Base-by-base conservation (phyloP, 257 asterid species). In the Primulina eburnea region DNA sequence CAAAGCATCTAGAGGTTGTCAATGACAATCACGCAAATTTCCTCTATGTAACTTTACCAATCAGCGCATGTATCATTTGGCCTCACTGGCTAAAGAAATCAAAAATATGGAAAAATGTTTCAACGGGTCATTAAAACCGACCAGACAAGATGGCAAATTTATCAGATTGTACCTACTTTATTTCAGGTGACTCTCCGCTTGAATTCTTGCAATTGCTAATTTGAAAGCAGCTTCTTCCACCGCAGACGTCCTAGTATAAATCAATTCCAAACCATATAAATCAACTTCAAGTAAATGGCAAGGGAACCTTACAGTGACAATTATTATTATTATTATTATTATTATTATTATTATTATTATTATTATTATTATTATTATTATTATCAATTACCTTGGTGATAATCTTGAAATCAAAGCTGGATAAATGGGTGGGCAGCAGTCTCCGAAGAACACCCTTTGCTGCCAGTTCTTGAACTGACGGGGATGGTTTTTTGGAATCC, bases 361-460 rank as follows among this genome's bases (percentile, higher is more conserved):
- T 21, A 21, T 21, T 21, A 21, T 21, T 21, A 21, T 21, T 21
- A 21, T 21, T 21, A 21, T 21, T 24, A 24, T 24, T 24, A 24
- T 24, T 24, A 24, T 24, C 26, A 20, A 8, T 55, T 59, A 92
- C 98, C 98, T 89, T 82, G 29, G 92, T 52, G 55, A 87, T 70
- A 81, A 89, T 86, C 68, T 81, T 68, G 76, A 93, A 86, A 7
- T 78, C 63, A 72, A 93, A 90, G 67, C 88, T 81, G 70, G 88
- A 74, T 72, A 77, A 75, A 87, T 90, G 96, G 71, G 95, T 71
- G 0, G 99, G 99, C 71, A 93, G 88, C 78, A 93, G 76, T 75
- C 99, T 83, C 58, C 62, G 82, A 37, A 93, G 94, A 76, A 90
- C 95, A 38, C 90, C 96, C 81, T 72, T 81, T 14, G 96, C 99